Base-by-base conservation (phyloP, 2,329 filamentous ascomycete species). In the Alternaria consortialis region DNA sequence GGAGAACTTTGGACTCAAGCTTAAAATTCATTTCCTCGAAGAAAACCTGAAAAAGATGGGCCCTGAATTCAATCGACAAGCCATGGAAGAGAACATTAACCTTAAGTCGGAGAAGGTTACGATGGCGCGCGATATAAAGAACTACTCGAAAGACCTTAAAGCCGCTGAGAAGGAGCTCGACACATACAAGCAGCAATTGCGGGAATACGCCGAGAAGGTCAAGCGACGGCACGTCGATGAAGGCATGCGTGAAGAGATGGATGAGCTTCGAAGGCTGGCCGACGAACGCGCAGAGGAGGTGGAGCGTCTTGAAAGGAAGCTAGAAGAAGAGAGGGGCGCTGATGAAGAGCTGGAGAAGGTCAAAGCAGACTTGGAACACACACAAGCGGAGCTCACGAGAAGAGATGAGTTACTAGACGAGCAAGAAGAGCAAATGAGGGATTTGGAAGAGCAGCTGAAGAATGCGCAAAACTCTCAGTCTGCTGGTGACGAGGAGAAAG, bases 31-130 rank as follows among this genome's bases (percentile, higher is more conserved):
- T 79, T 99, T 97, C 77, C 85, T 99, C 57, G 93, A 99, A 77
- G 93, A 98, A 70, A 92, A 92, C 13, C 81, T 99, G 51, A 88
- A 90, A 54, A 97, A 96, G 77, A 88, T 91, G 56, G 94, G 94
- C 0, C 93, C 92, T 7, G 93, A 94, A 56, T 95, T 94, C 82
- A 96, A 94, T 72, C 91, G 97, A 77, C 88, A 89, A 31, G 93
- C 94, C 4, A 83, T 99, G 29, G 93, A 92, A 75, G 95, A 99
- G 80, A 99, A 99, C 75, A 96, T 95, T 4, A 94, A 97, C 67
- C 87, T 99, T 56, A 98, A 98, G 79, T 93, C 97, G 60, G 91
- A 95, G 80, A 92, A 92, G 75, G 88, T 96, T 62, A 94, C 92
- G 0, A 91, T 98, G 87, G 90, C 95, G 75, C 88, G 90, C 62